Conservation (phyloP, 805 yeast species). For the Metschnikowia santaceciliae region DNA sequence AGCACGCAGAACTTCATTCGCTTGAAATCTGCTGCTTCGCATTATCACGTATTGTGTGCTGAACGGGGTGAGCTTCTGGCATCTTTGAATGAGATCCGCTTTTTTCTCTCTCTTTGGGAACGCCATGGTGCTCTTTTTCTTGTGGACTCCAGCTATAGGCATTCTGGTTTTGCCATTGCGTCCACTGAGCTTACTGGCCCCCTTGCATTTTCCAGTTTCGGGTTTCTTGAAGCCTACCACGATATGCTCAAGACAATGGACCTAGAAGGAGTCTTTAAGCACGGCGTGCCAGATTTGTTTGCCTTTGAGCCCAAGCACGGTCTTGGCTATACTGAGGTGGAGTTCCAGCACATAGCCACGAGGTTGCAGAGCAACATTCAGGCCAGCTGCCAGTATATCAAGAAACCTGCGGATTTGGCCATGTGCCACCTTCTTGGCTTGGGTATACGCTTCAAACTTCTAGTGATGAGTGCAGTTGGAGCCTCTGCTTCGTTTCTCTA, state of each 20-base stretch:
- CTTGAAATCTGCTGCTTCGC: slow-evolving; percentile 10
- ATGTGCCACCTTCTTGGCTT: slow-evolving; percentile 1
- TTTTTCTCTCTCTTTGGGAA: slow-evolving; percentile 8
- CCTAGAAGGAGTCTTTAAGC: background rate
- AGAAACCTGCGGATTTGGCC: background rate
- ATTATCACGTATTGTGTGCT: slow-evolving; percentile 6
- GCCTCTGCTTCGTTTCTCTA: background rate
- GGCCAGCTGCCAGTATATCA: background rate
- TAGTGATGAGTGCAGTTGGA: slow-evolving; percentile 1
- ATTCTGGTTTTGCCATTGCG: background rate
- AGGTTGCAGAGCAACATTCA: background rate
- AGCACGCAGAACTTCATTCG: slow-evolving; percentile 7
- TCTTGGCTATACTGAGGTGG: background rate
- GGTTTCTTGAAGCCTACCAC: slow-evolving; percentile 2
- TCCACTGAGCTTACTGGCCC: background rate
- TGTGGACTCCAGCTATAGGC: slow-evolving; percentile 1
- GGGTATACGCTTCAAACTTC: slow-evolving; percentile 4
- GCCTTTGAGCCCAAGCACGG: background rate
- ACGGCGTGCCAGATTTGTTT: slow-evolving; percentile 5
- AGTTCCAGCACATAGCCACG: background rate
- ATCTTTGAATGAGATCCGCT: slow-evolving; percentile 6
- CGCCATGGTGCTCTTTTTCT: slow-evolving; percentile 7
- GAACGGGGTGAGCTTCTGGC: background rate
- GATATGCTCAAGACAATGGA: slow-evolving; percentile 8
- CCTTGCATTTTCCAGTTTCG: background rate